Evolutionary conservation across 257 asterid genomes (phyloP).

Genomic region (Ophiorrhiza pumila): DNA sequence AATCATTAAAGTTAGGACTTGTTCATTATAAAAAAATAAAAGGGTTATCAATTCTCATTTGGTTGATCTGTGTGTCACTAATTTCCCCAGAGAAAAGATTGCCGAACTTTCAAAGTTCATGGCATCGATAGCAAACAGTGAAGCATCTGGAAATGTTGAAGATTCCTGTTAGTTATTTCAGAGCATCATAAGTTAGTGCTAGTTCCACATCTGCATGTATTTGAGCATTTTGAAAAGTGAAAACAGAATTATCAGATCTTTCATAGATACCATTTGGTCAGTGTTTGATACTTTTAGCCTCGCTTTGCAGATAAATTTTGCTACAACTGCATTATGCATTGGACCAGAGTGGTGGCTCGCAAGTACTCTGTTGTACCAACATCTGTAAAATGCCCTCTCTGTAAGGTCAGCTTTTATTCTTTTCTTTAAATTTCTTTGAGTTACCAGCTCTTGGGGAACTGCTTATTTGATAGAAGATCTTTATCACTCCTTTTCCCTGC

Average conservation of each 20-base stretch:
- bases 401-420: constrained; percentile 54
- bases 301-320: constrained; percentile 69
- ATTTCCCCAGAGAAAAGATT: not conserved
- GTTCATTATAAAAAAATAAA: too few species aligned
- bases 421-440: not conserved
- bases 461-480: not conserved
- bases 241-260: not conserved
- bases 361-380: constrained; percentile 36
- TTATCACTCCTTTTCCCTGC: not conserved
- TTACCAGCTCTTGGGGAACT: not conserved
- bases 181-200: not conserved
- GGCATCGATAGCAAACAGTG: not conserved
- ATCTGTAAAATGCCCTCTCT: constrained; percentile 63
- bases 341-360: constrained; percentile 53
- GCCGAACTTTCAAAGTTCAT: too few species aligned
- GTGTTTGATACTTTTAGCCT: constrained; percentile 26
- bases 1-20: too few species aligned
- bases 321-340: constrained; percentile 58
- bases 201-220: not conserved
- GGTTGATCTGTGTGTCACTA: not conserved
- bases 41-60: not conserved
- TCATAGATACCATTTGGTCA: not conserved
- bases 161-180: not conserved
- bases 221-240: not conserved
- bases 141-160: not conserved